Base-by-base conservation (phyloP, 164 flowering plant genomes). In the Chimonanthus praecox region DNA sequence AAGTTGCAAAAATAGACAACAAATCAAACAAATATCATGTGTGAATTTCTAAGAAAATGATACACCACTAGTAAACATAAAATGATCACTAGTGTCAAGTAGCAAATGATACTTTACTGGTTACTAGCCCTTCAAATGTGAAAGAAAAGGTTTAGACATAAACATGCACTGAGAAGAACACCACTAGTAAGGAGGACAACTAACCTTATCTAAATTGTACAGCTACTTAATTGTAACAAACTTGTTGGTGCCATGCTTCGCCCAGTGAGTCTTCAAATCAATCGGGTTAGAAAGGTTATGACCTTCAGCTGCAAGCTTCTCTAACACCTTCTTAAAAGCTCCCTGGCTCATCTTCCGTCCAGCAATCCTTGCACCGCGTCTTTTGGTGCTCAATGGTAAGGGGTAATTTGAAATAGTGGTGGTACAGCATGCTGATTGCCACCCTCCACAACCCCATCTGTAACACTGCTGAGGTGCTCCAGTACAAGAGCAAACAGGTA, bases 361-460 rank as follows among this genome's bases (percentile, higher is more conserved):
- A 71, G 98, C 97, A 68, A 91, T 93, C 78, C 98, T 80, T 2
- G 97, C 94, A 58, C 97, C 95, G 33, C 98, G 93, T 62, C 97
- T 83, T 74, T 91, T 93, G 15, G 83, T 87, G 78, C 94, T 91
- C 98, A 93, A 89, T 6, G 98, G 98, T 75, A 93, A 72, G 2
- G 98, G 98, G 73, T 93, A 86, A 81, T 87, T 78, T 0, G 97
- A 91, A 44, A 93, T 80, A 73, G 85, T 86, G 7, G 97, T 93
- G 11, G 98, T 90, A 75, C 98, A 92, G 71, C 98, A 93, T 6
- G 98, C 97, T 0, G 97, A 91, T 67, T 93, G 98, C 98, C 98
- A 93, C 45, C 98, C 98, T 71, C 98, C 98, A 77, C 92, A 89
- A 1, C 98, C 98, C 98, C 98, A 93, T 46, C 92, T 81, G 75